Percentiles rank a stretch among this genome's conserved stretches.
Evolutionary conservation across 345 rosid genomes (phyloP).

Genomic region (Abelmoschus esculentus): DNA sequence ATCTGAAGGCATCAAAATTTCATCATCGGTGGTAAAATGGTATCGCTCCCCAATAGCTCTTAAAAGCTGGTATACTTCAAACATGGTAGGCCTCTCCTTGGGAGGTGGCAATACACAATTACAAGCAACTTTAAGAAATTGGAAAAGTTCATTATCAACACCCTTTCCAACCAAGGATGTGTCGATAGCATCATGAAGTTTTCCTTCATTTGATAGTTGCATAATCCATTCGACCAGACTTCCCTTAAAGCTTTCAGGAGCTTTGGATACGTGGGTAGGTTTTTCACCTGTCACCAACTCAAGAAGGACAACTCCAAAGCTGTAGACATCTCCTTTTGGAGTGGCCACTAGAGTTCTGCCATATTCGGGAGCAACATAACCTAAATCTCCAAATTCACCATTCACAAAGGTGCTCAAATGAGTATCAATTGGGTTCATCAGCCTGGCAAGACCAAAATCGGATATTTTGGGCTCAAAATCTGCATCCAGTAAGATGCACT

Average conservation of each 20-base stretch:
- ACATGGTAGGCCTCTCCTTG: constrained; percentile 88
- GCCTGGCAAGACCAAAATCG: constrained; percentile 92
- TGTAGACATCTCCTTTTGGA: constrained; percentile 90
- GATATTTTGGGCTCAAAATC: constrained; percentile 86
- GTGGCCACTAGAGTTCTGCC: constrained; percentile 81
- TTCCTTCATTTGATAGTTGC: constrained; percentile 36
- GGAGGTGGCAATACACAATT: constrained; percentile 51
- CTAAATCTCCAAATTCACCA: constrained; percentile 95
- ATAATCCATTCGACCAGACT: constrained; percentile 79
- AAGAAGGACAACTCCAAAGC: constrained; percentile 90
- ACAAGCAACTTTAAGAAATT: constrained; percentile 76
- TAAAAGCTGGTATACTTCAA: constrained; percentile 75
- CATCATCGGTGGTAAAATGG: constrained; percentile 65
- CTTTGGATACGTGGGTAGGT: constrained; percentile 55
- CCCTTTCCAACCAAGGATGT: constrained; percentile 45
- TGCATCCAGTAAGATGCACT: constrained; percentile 69
- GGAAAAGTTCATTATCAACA: constrained; percentile 64
- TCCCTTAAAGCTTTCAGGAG: constrained; percentile 75
- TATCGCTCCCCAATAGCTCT: constrained; percentile 80
- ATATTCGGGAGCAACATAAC: constrained; percentile 92
- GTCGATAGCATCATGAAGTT: constrained; percentile 64
- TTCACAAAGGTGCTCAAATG: constrained; percentile 94
- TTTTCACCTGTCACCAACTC: constrained; percentile 89
- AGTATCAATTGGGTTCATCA: constrained; percentile 91
- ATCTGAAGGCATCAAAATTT: constrained; percentile 57